These are phyloP conservation scores for Malania oleifera DNA, from an alignment of 164 flowering plant genomes.

Conservation along the genomic window DNA sequence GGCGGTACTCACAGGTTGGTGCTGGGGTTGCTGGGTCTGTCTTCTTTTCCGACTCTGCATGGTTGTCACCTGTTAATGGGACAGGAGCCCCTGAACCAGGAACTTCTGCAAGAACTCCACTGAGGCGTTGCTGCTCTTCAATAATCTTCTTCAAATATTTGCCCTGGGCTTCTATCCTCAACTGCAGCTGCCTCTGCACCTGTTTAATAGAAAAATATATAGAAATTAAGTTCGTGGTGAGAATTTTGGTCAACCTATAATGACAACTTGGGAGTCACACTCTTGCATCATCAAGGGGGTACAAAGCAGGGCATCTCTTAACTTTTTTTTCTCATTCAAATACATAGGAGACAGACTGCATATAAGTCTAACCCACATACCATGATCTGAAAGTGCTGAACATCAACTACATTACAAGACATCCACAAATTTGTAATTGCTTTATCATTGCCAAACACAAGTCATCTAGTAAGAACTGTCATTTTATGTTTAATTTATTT, in stretches of 20 bases:
- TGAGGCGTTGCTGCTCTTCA: slow-evolving; percentile 86
- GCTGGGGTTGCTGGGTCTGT: slow-evolving; percentile 81
- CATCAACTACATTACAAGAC: too few species aligned
- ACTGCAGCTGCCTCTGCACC: slow-evolving; percentile 93
- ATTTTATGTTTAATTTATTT: too few species aligned
- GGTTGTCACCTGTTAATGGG: slow-evolving; percentile 34
- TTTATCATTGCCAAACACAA: too few species aligned
- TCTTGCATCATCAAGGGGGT: too few species aligned
- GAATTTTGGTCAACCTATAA: neutral
- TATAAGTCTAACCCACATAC: too few species aligned
- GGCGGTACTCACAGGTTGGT: slow-evolving; percentile 60
- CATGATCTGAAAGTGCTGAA: too few species aligned
- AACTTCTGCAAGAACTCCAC: slow-evolving; percentile 57
- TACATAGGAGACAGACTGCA: too few species aligned
- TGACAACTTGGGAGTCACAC: too few species aligned
- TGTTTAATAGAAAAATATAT: slow-evolving; percentile 16
- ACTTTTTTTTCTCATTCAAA: too few species aligned
- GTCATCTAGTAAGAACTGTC: too few species aligned
- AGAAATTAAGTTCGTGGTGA: neutral
- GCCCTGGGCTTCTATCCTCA: slow-evolving; percentile 96
- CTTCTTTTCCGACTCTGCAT: slow-evolving; percentile 47
- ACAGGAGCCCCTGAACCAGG: slow-evolving; percentile 35
- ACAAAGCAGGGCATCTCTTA: too few species aligned
- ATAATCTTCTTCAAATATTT: slow-evolving; percentile 89
- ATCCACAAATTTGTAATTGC: too few species aligned